phyloP scores from a whole-genome alignment of 768 basidiomycete genomes.

The Boletus vermiculosoides region DNA sequence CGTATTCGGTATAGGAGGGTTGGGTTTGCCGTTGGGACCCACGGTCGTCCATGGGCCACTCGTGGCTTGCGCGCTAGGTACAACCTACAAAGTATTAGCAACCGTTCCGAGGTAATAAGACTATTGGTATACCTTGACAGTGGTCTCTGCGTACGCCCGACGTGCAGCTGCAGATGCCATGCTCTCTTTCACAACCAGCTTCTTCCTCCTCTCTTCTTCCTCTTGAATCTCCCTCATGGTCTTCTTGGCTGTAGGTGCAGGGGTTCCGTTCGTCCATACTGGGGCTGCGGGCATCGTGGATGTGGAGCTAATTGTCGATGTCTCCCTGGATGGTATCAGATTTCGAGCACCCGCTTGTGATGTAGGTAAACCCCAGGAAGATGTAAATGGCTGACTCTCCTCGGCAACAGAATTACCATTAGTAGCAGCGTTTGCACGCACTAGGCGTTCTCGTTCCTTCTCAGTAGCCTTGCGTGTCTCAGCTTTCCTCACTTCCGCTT shows the following conservation, averaged over 20 bases:
- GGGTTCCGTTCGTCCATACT: slow-evolving; percentile 73
- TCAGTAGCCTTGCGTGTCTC: slow-evolving; percentile 76
- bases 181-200: slow-evolving; percentile 58
- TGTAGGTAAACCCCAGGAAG: slow-evolving; percentile 84
- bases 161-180: slow-evolving; percentile 55
- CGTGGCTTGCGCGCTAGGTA: slow-evolving; percentile 33
- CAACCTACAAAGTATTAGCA: slow-evolving; percentile 29
- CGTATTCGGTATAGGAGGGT: slow-evolving; percentile 26
- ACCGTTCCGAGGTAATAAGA: background rate
- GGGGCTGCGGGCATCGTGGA: slow-evolving; percentile 38
- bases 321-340: slow-evolving; percentile 43
- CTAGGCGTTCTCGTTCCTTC: slow-evolving; percentile 63
- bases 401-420: slow-evolving; percentile 42
- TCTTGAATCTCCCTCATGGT: slow-evolving; percentile 99
- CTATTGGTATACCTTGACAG: slow-evolving; percentile 56
- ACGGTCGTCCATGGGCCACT: slow-evolving; percentile 84
- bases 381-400: slow-evolving; percentile 58
- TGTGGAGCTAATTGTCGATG: slow-evolving; percentile 19
- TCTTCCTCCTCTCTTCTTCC: slow-evolving; percentile 90
- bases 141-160: slow-evolving; percentile 77
- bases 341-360: slow-evolving; percentile 69
- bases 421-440: slow-evolving; percentile 43
- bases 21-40: slow-evolving; percentile 69
- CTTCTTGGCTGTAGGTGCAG: slow-evolving; percentile 66
- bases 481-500: slow-evolving; percentile 79